Evolutionary conservation across 176 grass and related monocot genomes (phyloP), one percentile per base, ranked within the genome.

Genomic region (Tuctoria greenei): DNA sequence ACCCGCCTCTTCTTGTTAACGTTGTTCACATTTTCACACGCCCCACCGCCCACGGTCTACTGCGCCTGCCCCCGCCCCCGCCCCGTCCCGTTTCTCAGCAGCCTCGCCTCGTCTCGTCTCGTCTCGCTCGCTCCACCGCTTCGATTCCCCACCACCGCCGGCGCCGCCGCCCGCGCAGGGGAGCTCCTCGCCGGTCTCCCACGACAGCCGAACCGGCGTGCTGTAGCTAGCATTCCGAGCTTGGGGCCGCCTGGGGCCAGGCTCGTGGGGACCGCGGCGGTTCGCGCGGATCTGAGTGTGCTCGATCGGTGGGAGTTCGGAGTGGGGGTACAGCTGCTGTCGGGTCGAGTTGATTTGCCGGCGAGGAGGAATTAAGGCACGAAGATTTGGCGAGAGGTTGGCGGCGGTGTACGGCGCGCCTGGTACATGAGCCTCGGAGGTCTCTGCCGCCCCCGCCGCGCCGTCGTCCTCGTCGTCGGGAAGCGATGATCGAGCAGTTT

Each of bases 401-500:
- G 50, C 15, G 60, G 50, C 54, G 74, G 31, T 14, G 16, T 17
- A 0, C 6, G 40, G 34, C 20, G 40, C 8, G 10, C 14, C 37
- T 24, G 24, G 81, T 84, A 64, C 81, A 84, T 88, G 86, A 83
- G 76, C 39, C 17, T 31, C 47, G 40, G 38, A 11, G 55, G 34
- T 27, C 11, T 10, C 62, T n/a, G 20, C 31, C 15, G 21, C 9
- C 24, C 5, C 24, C 54, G 13, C 61, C 8, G 21, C 69, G 16
- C n/a, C 62, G 55, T 69, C 81, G 55, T 79, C 25, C 20, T 27
- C 43, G 27, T 56, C 81, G 52, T 64, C 15, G 44, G 64, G 38
- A 60, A 80, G 86, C 84, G 24, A 99, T 99, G 96, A 99, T 95
- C 74, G 92, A 99, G 70, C 96, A 99, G 71, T 99, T 99, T 77